Conservation (phyloP, 345 rosid species). For the Cochlearia excelsa region DNA sequence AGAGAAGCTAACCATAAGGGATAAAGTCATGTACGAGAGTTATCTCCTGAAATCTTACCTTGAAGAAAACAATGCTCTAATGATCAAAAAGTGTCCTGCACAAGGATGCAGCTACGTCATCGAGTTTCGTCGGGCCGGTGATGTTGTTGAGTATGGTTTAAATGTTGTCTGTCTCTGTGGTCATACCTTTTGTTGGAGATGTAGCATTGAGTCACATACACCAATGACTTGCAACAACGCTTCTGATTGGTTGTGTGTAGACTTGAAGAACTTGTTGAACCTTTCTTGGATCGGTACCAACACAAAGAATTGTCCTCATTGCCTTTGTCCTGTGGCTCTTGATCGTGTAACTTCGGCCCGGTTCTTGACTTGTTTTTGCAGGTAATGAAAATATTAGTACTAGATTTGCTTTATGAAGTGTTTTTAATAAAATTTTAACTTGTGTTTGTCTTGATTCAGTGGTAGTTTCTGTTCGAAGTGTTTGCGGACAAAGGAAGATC, state of each 20-base stretch:
- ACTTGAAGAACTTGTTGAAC: background rate
- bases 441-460: too few relatives aligned
- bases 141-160: background rate
- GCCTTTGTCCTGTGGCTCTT: background rate
- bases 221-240: conserved; percentile 38
- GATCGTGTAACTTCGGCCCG: fast-evolving
- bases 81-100: conserved; percentile 29
- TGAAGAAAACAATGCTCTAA: background rate
- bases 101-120: conserved; percentile 12
- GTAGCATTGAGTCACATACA: conserved; percentile 26
- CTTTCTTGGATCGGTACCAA: background rate
- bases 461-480: too few relatives aligned
- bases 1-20: conserved; percentile 6
- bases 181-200: conserved; percentile 29
- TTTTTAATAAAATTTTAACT: too few relatives aligned
- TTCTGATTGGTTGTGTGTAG: conserved; percentile 16
- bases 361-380: conserved; percentile 23
- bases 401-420: too few relatives aligned
- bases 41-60: conserved; percentile 21
- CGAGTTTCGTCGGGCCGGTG: background rate
- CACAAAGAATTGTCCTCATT: conserved; percentile 20
- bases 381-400: background rate
- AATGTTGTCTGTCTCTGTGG: conserved; percentile 31
- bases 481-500: too few relatives aligned
- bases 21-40: conserved; percentile 1